These are phyloP conservation scores for Diphasiastrum complanatum DNA, from an alignment of 83 land plant genomes.

Conservation along the genomic window DNA sequence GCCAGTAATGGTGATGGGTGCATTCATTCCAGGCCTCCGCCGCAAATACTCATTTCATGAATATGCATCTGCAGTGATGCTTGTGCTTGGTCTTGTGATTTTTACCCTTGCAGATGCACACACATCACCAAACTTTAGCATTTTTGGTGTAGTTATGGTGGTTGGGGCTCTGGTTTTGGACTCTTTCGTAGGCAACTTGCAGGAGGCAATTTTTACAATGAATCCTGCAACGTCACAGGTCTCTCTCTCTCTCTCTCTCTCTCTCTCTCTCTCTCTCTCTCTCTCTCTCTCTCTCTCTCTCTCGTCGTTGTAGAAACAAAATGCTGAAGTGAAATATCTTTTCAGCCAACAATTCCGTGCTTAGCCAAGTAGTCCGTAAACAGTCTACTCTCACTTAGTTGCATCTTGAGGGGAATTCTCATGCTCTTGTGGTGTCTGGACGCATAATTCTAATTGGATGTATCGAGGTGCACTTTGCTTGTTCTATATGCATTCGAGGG, in stretches of 20 bases:
- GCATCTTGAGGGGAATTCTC: too few relatives aligned
- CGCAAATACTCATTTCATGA: conserved; percentile 27
- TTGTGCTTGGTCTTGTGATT: conserved; percentile 30
- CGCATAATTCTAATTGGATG: too few relatives aligned
- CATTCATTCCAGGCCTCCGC: conserved; percentile 34
- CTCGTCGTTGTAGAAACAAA: background rate
- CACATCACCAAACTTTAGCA: conserved; percentile 26
- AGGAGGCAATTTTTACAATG: conserved; percentile 27
- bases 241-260: conserved; percentile 1
- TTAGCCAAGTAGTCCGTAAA: too few relatives aligned
- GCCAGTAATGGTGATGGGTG: conserved; percentile 37
- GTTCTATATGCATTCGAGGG: too few relatives aligned
- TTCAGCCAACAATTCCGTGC: too few relatives aligned
- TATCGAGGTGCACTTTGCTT: too few relatives aligned
- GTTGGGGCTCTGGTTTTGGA: conserved; percentile 33
- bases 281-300: background rate
- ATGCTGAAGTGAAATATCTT: background rate
- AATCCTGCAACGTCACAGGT: conserved; percentile 35
- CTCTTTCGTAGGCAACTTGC: conserved; percentile 30
- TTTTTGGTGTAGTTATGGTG: conserved; percentile 33
- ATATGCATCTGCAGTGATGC: conserved; percentile 31
- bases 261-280: background rate
- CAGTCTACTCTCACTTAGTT: too few relatives aligned
- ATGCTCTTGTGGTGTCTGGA: too few relatives aligned
- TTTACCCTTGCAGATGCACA: conserved; percentile 36